A percentile compares a stretch with the other conserved stretches of the same genome.
Conservation (phyloP, 345 rosid genomes). For the Aquilaria malaccensis region DNA sequence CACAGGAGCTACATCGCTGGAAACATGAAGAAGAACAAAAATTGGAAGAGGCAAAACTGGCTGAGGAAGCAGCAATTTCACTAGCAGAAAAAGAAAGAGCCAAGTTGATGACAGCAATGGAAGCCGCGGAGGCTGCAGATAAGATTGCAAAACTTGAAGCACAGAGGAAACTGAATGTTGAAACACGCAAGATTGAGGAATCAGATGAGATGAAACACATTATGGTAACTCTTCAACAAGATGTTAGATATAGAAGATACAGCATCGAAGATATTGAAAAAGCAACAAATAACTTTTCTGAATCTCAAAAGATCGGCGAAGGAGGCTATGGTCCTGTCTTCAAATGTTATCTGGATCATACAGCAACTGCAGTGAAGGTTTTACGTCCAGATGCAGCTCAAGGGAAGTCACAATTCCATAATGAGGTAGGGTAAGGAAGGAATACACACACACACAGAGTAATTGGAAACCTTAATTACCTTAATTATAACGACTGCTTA, state of each 20-base stretch:
- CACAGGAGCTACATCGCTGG: conserved; percentile 63
- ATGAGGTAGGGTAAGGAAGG: conserved; percentile 51
- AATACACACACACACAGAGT: not conserved
- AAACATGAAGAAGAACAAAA: conserved; percentile 52
- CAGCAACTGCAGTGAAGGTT: conserved; percentile 79
- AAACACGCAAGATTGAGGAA: conserved; percentile 47
- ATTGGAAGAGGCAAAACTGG: conserved; percentile 44
- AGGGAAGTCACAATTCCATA: conserved; percentile 81
- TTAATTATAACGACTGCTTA: not conserved
- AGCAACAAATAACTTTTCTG: conserved; percentile 57
- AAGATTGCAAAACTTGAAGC: conserved; percentile 56
- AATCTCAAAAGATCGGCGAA: conserved; percentile 66
- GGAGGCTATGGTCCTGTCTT: conserved; percentile 97
- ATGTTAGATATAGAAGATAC: conserved; percentile 64
- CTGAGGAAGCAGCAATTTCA: conserved; percentile 61
- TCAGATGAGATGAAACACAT: conserved; percentile 33
- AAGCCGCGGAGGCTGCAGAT: conserved; percentile 61
- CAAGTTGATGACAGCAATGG: conserved; percentile 51
- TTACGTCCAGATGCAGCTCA: conserved; percentile 93
- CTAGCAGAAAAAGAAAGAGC: conserved; percentile 54
- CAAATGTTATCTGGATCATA: conserved; percentile 77
- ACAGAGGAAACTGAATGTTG: conserved; percentile 40
- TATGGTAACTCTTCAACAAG: conserved; percentile 21
- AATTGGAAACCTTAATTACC: not conserved
- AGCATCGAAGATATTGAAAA: conserved; percentile 66